Conservation (phyloP, 1,284 basidiomycete species). For the Salmacisia buchloeana region DNA sequence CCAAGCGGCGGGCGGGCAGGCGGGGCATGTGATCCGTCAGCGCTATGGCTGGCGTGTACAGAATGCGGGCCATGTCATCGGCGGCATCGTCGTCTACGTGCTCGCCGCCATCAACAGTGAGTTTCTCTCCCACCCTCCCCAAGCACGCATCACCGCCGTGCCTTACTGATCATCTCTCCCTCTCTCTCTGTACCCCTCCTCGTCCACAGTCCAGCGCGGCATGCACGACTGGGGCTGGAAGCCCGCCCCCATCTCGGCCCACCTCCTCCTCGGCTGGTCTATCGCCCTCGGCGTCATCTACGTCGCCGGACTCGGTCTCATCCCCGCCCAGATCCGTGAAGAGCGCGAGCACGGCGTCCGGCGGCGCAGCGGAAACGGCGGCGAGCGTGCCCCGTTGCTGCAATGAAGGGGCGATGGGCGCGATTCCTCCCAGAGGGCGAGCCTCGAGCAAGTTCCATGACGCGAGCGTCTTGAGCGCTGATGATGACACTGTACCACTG, state of each 20-base stretch:
- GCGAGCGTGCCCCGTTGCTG: too few relatives aligned
- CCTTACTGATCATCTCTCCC: too few relatives aligned
- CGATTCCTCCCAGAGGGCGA: too few relatives aligned
- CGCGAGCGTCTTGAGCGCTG: too few relatives aligned
- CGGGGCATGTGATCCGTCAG: conserved; percentile 58
- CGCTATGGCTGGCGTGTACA: background rate
- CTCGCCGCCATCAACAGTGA: conserved; percentile 25
- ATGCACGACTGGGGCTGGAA: conserved; percentile 31
- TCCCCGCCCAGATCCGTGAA: background rate
- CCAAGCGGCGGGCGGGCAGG: conserved; percentile 60
- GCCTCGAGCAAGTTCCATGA: too few relatives aligned
- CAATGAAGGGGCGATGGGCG: too few relatives aligned
- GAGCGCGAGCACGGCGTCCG: background rate
- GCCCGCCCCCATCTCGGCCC: conserved; percentile 13
- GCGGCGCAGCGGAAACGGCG: too few relatives aligned
- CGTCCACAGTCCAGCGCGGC: conserved; percentile 19
- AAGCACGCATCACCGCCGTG: background rate
- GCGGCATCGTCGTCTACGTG: conserved; percentile 22
- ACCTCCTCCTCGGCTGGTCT: conserved; percentile 18
- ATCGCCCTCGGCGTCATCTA: background rate
- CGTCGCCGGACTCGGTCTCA: background rate
- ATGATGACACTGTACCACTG: too few relatives aligned
- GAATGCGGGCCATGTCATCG: conserved; percentile 24
- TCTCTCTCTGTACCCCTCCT: too few relatives aligned
- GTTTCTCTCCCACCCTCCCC: background rate